Evolutionary conservation across 202 grass and related monocot genomes (phyloP), one percentile per base, ranked within the genome.

Genomic region (Bolboschoenoplectus hybrid): DNA sequence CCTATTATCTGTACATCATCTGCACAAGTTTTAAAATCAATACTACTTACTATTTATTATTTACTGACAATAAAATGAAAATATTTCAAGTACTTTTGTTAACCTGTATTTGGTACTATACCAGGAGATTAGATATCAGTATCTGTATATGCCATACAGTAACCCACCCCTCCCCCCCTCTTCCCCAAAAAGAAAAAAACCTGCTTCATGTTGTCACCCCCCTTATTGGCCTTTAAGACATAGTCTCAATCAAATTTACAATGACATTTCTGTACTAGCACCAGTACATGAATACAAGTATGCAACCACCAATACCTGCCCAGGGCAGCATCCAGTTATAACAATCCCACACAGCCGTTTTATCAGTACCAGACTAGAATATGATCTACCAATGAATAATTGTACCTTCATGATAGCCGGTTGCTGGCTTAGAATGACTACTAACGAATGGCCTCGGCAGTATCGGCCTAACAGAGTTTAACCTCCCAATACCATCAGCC

Each of bases 1-100:
- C 60, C 81, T 38, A 82, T 86, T 82, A 94, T 85, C 91, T 88
- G 76, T 20, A 89, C 64, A 84, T 87, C 86, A 91, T 94, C 97
- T 99, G 72, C 17, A 62, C 62, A 86, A 55, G 35, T 58, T 52
- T 72, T 85, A 83, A 57, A 88, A 79, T 65, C 36, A 76, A 63
- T 77, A 61, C 55, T 4, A 82, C 75, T 71, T 41, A 4, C 3
- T 60, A n/a, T 40, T 38, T n/a, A 79, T 9, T 17, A 60, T 39
- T 41, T 58, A 52, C 74, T 4, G 13, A 79, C 39, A 82, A 82
- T 35, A 81, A 46, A 81, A 17, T 67, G 43, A 6, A 32, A 50
- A 51, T 1, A 56, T 36, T 56, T 56, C 4, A 70, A 57, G 13
- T 74, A 87, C 45, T 74, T 51, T 4, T 36, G 17, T 44, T 39